Evolutionary conservation across 768 basidiomycete genomes (phyloP), one percentile per base, ranked within the genome.

Genomic region (Leccinum obscurum): DNA sequence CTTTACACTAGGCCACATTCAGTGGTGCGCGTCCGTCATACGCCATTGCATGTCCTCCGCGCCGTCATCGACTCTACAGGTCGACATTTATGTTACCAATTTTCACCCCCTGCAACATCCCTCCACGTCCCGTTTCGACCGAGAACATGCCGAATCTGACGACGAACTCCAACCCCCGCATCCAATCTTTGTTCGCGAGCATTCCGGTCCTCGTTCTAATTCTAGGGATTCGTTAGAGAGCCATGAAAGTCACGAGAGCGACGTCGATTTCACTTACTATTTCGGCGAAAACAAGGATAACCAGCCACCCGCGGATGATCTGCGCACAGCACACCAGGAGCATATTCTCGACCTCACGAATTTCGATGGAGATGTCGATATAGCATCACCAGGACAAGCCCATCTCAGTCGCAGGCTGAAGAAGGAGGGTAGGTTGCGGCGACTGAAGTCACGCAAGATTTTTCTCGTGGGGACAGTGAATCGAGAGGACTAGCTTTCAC

Each of bases 21-120:
- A 87, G 57, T 92, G 90, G 90, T 85, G 88, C 60, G 88, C 91
- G 3, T 77, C 85, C 8, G 76, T 82, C 54, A 70, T 92, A 37
- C 82, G 85, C n/a, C 78, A 78, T 17, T 92, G 88, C 72, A 79
- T 82, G 68, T 76, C 80, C 34, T 78, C 87, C 69, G 77, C 87
- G 30, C 78, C 83, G 4, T 48, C 72, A 8, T 66, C 76, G 53
- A 67, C 75, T 51, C 77, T 92, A 4, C 83, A 87, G 64, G 73
- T 92, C 54, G 85, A 90, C 65, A 87, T 92, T 49, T 92, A 86
- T 66, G 88, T 92, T 34, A 90, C 90, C 10, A 86, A 84, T 62
- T 79, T 78, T 62, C 76, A 77, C 53, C 62, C 55, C n/a, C 35
- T 55, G 13, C 59, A 39, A 52, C 44, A 61, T n/a, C 4, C 57